phyloP scores from a whole-genome alignment of 805 yeast genomes.

The Tetrapisispora arboricola region DNA sequence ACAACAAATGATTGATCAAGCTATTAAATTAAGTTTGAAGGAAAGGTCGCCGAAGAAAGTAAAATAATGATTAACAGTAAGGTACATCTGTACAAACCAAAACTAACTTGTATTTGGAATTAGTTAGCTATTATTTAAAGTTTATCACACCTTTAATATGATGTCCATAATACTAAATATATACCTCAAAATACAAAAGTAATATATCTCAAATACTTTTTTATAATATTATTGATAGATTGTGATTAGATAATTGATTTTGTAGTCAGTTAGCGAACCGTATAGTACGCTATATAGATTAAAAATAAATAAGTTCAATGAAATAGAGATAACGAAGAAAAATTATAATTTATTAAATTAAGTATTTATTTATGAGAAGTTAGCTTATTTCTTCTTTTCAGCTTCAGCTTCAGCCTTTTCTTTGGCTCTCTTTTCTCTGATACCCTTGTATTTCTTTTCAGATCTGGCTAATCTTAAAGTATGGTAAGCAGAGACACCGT shows the following conservation, averaged over 20 bases:
- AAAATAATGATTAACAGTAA: conserved; percentile 2
- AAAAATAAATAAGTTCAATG: neutral
- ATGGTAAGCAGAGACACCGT: conserved; percentile 75
- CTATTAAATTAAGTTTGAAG: conserved; percentile 59
- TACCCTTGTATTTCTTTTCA: conserved; percentile 87
- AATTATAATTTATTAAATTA: conserved; percentile 1
- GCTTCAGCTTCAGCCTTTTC: conserved; percentile 99
- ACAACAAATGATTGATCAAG: conserved; percentile 76
- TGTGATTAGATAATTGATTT: too few relatives aligned
- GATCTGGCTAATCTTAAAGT: conserved; percentile 94
- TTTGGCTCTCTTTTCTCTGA: conserved; percentile 94
- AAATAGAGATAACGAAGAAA: conserved; percentile 3
- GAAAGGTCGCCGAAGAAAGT: conserved; percentile 29
- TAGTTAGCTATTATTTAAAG: too few relatives aligned
- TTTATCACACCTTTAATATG: too few relatives aligned
- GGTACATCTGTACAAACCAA: too few relatives aligned
- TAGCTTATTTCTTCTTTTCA: conserved; percentile 81
- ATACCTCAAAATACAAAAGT: too few relatives aligned
- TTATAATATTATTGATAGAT: too few relatives aligned
- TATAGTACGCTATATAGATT: too few relatives aligned
- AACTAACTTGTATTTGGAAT: too few relatives aligned
- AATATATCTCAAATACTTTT: too few relatives aligned
- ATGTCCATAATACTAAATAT: too few relatives aligned
- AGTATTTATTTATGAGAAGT: neutral
- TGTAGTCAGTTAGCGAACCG: too few relatives aligned